phyloP scores from a whole-genome alignment of 1,284 basidiomycete species.

The Ganoderma leucocontextum region DNA sequence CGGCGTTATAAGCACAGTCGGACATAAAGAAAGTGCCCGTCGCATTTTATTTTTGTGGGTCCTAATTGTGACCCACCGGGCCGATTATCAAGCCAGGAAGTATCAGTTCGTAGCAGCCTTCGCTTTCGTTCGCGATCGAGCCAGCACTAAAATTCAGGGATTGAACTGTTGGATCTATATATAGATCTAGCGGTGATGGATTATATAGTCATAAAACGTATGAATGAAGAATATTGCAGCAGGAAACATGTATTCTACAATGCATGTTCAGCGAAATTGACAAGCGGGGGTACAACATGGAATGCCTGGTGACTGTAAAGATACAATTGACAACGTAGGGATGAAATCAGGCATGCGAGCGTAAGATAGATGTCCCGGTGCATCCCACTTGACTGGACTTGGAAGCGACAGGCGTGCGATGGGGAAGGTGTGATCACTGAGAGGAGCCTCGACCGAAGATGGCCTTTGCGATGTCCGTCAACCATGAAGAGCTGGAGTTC shows the following conservation, averaged over 20 bases:
- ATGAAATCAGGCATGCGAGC: background rate
- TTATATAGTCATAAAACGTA: background rate
- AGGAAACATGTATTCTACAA: background rate
- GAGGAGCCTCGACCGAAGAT: constrained; percentile 19
- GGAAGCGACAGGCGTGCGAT: background rate
- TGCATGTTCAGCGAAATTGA: background rate
- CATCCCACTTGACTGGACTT: background rate
- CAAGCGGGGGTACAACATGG: background rate
- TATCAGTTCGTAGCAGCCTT: background rate
- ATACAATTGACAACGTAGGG: background rate
- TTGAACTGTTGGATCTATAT: background rate
- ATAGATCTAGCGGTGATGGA: background rate
- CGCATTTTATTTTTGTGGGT: background rate
- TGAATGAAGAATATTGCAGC: background rate
- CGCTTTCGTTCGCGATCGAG: background rate
- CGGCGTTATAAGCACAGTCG: background rate
- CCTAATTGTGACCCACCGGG: background rate
- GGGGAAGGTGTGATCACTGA: background rate
- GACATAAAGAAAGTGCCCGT: too few relatives aligned
- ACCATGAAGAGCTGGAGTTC: background rate
- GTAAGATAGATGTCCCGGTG: background rate
- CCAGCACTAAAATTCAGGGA: background rate
- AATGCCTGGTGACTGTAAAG: background rate
- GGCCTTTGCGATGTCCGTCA: constrained; percentile 23
- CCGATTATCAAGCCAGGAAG: too few relatives aligned